Percentiles rank a stretch among this genome's conserved stretches.
These are phyloP conservation scores for Komagataella mondaviorum DNA, from an alignment of 805 yeast genomes.

Conservation along the genomic window DNA sequence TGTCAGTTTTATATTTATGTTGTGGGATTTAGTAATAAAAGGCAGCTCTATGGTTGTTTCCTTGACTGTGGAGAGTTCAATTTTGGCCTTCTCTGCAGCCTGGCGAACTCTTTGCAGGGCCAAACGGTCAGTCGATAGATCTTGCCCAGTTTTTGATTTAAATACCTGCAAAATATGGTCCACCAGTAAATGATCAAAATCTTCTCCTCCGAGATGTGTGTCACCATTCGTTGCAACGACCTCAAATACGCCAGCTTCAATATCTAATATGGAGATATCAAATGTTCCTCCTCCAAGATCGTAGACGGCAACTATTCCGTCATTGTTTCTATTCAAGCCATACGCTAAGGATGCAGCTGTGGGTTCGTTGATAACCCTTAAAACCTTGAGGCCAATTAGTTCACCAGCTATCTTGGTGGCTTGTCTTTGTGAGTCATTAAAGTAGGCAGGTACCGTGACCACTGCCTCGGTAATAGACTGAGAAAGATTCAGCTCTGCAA, in stretches of 20 bases:
- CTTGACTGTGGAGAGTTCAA: constrained; percentile 65
- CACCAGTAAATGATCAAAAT: constrained; percentile 73
- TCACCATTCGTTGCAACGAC: constrained; percentile 93
- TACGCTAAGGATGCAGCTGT: constrained; percentile 89
- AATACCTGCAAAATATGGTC: constrained; percentile 69
- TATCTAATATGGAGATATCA: constrained; percentile 90
- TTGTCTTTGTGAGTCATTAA: constrained; percentile 82
- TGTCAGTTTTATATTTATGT: constrained; percentile 28
- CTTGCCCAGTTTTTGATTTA: constrained; percentile 60
- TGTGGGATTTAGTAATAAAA: constrained; percentile 45
- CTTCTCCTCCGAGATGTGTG: constrained; percentile 87
- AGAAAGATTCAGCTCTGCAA: constrained; percentile 76
- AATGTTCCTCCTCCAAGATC: constrained; percentile 98
- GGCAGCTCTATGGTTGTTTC: constrained; percentile 70
- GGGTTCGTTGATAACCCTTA: constrained; percentile 80
- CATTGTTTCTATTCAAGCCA: constrained; percentile 68
- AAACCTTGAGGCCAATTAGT: constrained; percentile 80
- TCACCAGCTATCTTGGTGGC: constrained; percentile 94
- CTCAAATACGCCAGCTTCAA: constrained; percentile 94
- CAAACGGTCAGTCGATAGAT: constrained; percentile 51
- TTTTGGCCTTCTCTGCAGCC: constrained; percentile 85
- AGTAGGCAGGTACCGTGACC: constrained; percentile 82
- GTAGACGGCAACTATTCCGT: constrained; percentile 73
- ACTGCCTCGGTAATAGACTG: constrained; percentile 77
- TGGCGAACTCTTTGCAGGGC: constrained; percentile 80